phyloP scores from a whole-genome alignment of 345 rosid genomes.

The Sonneratia caseolaris region DNA sequence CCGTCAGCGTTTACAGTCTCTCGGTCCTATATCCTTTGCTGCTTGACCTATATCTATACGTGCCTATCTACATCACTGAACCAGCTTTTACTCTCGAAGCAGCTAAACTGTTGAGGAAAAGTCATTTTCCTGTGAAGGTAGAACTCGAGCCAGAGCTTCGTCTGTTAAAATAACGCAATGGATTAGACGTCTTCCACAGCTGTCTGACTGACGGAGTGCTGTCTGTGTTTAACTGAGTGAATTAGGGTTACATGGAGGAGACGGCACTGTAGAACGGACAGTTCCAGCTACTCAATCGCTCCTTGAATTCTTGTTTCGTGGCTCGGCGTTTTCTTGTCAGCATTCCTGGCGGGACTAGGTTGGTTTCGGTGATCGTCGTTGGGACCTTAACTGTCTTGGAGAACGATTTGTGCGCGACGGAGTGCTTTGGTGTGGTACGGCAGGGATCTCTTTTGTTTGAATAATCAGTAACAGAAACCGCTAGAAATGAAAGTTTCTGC shows the following conservation, averaged over 20 bases:
- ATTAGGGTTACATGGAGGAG: slow-evolving; percentile 3
- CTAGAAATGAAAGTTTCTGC: not conserved
- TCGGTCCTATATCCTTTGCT: not conserved
- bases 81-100: not conserved
- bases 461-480: not conserved
- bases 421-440: not conserved
- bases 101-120: not conserved
- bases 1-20: not conserved
- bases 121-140: not conserved
- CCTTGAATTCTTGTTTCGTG: not conserved
- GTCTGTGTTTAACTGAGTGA: not conserved
- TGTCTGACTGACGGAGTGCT: not conserved
- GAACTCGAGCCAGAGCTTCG: not conserved
- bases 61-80: not conserved
- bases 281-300: not conserved
- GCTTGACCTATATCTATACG: not conserved
- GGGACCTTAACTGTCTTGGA: not conserved
- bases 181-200: not conserved
- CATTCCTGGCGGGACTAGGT: not conserved
- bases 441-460: not conserved
- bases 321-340: not conserved
- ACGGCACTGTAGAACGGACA: not conserved
- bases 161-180: not conserved
- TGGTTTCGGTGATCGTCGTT: not conserved
- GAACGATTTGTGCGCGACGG: not conserved